These are phyloP conservation scores for Tetrapisispora taiwanensis DNA, from an alignment of 805 yeast genomes.

Conservation along the genomic window DNA sequence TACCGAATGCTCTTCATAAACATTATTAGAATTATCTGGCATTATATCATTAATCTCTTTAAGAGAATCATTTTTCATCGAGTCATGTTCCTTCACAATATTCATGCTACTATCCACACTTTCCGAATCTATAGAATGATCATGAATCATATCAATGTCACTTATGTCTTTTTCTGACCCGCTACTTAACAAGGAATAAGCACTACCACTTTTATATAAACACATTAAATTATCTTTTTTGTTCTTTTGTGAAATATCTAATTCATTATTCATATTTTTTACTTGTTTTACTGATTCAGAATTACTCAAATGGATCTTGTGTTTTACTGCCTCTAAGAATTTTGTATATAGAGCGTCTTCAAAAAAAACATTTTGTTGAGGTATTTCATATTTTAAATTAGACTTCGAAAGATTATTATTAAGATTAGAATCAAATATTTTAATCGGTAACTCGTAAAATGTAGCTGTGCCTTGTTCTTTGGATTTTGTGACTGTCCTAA, in stretches of 20 bases:
- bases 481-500: slow-evolving; percentile 53
- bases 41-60: no score
- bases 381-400: slow-evolving; percentile 7
- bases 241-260: neutral
- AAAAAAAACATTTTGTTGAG: slow-evolving; percentile 1
- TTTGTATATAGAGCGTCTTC: neutral
- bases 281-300: neutral
- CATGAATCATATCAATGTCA: slow-evolving; percentile 21
- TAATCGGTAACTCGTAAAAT: slow-evolving; percentile 17
- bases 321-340: neutral
- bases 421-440: slow-evolving; percentile 15
- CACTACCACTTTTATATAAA: neutral
- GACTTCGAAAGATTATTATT: slow-evolving; percentile 8
- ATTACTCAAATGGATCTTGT: neutral
- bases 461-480: slow-evolving; percentile 3
- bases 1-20: no score
- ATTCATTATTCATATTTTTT: no score
- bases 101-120: slow-evolving; percentile 23
- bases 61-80: neutral
- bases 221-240: no score
- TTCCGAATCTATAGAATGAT: slow-evolving; percentile 14
- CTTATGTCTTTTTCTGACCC: slow-evolving; percentile 13
- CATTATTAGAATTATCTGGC: neutral
- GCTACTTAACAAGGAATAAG: slow-evolving; percentile 13
- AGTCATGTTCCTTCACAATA: neutral